Percentiles rank a stretch among this genome's conserved stretches.
Conservation (phyloP, 495 filamentous ascomycete species). For the Parathielavia appendiculata region DNA sequence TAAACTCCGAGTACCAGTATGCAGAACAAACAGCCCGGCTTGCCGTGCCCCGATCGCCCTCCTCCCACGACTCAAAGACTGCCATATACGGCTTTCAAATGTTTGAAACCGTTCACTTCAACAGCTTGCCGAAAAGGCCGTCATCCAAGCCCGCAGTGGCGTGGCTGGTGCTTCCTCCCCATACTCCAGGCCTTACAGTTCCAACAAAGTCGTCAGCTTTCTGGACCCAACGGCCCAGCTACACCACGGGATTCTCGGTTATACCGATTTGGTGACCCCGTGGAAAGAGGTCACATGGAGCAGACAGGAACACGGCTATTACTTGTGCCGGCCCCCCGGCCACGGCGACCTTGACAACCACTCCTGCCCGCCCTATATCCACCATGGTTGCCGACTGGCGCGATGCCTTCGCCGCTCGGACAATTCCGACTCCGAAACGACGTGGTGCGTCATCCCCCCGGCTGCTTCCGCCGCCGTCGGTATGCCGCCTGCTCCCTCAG, state of each 20-base stretch:
- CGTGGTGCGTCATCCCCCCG: neutral
- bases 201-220: neutral
- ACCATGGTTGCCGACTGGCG: neutral
- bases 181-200: neutral
- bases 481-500: neutral
- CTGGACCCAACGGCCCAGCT: neutral
- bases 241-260: slow-evolving; percentile 6
- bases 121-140: neutral
- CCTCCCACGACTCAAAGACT: neutral
- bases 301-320: neutral
- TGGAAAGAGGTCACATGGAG: slow-evolving; percentile 7
- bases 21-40: neutral
- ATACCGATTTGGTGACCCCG: slow-evolving; percentile 11
- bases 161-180: neutral
- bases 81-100: slow-evolving; percentile 1
- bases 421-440: neutral
- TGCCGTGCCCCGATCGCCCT: neutral
- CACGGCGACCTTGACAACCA: neutral
- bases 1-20: neutral
- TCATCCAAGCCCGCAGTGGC: neutral
- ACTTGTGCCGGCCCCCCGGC: neutral
- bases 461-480: slow-evolving; percentile 7
- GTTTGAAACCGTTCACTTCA: neutral
- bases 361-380: neutral
- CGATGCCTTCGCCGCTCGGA: neutral